phyloP scores from a whole-genome alignment of 108 stramenopile genomes.

The Phaeodactylum tricornutum region DNA sequence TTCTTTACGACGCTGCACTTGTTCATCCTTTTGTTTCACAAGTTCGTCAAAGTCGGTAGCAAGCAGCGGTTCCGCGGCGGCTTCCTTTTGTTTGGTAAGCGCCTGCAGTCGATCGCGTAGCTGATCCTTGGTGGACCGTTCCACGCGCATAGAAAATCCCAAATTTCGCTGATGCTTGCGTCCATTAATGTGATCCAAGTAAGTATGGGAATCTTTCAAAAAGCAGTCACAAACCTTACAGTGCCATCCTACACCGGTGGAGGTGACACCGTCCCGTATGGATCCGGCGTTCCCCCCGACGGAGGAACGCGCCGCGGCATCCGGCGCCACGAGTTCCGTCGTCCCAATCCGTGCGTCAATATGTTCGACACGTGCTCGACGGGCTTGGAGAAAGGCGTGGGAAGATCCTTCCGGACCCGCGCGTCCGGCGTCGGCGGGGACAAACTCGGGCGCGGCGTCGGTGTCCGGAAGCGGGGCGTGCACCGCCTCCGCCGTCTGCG shows the following conservation, averaged over 20 bases:
- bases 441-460: slow-evolving; percentile 47
- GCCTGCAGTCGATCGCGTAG: slow-evolving; percentile 34
- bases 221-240: slow-evolving; percentile 95
- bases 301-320: slow-evolving; percentile 30
- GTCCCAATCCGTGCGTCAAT: slow-evolving; percentile 79
- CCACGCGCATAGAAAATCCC: slow-evolving; percentile 91
- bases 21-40: slow-evolving; percentile 67
- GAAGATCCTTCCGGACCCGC: slow-evolving; percentile 76
- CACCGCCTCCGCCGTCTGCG: not conserved
- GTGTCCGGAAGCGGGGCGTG: slow-evolving; percentile 1
- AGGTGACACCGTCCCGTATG: slow-evolving; percentile 43
- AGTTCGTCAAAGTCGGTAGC: slow-evolving; percentile 32
- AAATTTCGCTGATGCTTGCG: slow-evolving; percentile 92
- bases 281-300: slow-evolving; percentile 5
- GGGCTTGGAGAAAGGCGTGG: slow-evolving; percentile 86
- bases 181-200: slow-evolving; percentile 91
- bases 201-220: slow-evolving; percentile 86
- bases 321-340: slow-evolving; percentile 77
- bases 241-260: slow-evolving; percentile 88
- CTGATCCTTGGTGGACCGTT: slow-evolving; percentile 76
- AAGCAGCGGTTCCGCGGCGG: slow-evolving; percentile 12
- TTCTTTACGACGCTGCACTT: slow-evolving; percentile 39
- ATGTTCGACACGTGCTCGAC: slow-evolving; percentile 50
- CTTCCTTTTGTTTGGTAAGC: slow-evolving; percentile 28
- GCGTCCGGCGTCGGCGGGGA: slow-evolving; percentile 60